Conservation (phyloP, 257 asterid species). For the Rubia yunnanensis region DNA sequence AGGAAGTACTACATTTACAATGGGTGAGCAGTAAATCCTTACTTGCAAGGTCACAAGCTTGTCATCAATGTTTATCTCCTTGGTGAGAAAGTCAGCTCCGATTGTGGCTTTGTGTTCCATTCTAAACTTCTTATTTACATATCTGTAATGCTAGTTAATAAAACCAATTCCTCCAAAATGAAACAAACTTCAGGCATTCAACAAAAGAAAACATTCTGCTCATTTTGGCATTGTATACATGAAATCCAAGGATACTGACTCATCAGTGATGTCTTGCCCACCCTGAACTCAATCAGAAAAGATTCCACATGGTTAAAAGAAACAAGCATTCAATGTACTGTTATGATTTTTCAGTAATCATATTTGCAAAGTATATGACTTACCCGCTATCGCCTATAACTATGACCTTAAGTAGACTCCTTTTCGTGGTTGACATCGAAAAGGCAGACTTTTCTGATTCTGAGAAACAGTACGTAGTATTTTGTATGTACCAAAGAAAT, state of each 20-base stretch:
- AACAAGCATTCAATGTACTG: neutral
- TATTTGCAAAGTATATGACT: neutral
- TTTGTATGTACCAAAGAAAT: too few relatives aligned
- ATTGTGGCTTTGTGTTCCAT: constrained; percentile 63
- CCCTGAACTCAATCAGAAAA: constrained; percentile 37
- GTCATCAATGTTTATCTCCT: constrained; percentile 55
- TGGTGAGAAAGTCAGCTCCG: constrained; percentile 86
- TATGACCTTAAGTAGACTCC: constrained; percentile 75
- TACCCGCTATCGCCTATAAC: constrained; percentile 90
- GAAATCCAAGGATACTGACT: constrained; percentile 70
- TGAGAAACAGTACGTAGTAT: neutral
- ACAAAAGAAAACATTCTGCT: neutral
- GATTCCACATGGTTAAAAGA: neutral
- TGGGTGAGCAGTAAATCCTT: constrained; percentile 14
- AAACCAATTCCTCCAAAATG: neutral
- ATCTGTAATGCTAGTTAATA: constrained; percentile 42
- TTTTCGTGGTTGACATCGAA: constrained; percentile 32
- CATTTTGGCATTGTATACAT: neutral
- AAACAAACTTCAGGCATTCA: too few relatives aligned
- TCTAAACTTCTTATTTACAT: constrained; percentile 45
- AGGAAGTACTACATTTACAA: too few relatives aligned
- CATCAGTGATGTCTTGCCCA: constrained; percentile 82
- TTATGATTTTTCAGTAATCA: neutral
- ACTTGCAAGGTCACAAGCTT: constrained; percentile 71
- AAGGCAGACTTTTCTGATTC: neutral